These are phyloP conservation scores for Nakaseomyces kungkrabaensis DNA, from an alignment of 1,139 yeast species.

Conservation along the genomic window DNA sequence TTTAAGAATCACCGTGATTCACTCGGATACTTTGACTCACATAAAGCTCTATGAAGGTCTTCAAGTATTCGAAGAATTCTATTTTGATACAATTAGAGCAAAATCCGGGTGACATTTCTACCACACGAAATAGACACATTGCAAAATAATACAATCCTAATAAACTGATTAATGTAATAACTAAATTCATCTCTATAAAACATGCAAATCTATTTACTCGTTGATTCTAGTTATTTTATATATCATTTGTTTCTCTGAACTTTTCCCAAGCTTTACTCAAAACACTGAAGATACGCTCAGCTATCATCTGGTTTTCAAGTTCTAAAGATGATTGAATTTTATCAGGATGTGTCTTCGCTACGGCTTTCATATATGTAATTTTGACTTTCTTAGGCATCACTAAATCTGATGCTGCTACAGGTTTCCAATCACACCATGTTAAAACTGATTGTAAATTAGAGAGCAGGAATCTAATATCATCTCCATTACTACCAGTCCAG, in stretches of 20 bases:
- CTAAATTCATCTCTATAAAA: background rate
- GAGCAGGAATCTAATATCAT: constrained; percentile 65
- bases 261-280: constrained; percentile 87
- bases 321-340: constrained; percentile 48
- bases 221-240: constrained; percentile 14
- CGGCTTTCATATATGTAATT: constrained; percentile 82
- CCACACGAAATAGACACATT: too few species aligned
- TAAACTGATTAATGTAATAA: too few species aligned
- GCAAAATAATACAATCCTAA: too few species aligned
- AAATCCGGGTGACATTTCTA: too few species aligned
- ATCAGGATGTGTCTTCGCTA: constrained; percentile 90
- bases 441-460: constrained; percentile 56
- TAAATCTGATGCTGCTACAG: constrained; percentile 58
- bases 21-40: too few species aligned
- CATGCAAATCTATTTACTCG: background rate
- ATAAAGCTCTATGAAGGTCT: too few species aligned
- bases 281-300: constrained; percentile 76
- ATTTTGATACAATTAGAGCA: too few species aligned
- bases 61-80: too few species aligned
- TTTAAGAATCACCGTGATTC: too few species aligned
- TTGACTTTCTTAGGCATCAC: constrained; percentile 90
- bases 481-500: constrained; percentile 73
- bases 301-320: constrained; percentile 69
- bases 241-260: constrained; percentile 52
- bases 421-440: constrained; percentile 58